Evolutionary conservation across 1,284 basidiomycete genomes (phyloP).

Genomic region (Pulveroboletus sp.): DNA sequence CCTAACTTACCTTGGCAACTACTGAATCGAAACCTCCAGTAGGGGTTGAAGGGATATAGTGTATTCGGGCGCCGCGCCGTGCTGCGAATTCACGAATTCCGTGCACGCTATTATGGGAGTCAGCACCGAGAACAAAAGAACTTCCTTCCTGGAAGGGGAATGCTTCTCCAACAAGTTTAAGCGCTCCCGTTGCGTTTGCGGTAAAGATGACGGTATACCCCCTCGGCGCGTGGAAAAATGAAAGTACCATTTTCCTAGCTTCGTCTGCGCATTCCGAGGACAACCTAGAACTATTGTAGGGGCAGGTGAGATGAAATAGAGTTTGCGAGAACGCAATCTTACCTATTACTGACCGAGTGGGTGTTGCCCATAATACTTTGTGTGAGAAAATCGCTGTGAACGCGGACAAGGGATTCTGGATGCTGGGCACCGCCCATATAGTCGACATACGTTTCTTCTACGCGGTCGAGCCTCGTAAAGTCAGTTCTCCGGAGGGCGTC

Average conservation of each 20-base stretch:
- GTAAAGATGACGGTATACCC: slow-evolving; percentile 82
- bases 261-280: slow-evolving; percentile 66
- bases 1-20: slow-evolving; percentile 54
- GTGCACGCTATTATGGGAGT: slow-evolving; percentile 84
- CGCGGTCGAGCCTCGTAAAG: slow-evolving; percentile 60
- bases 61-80: slow-evolving; percentile 52
- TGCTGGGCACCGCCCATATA: slow-evolving; percentile 81
- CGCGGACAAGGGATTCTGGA: slow-evolving; percentile 70
- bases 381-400: slow-evolving; percentile 67
- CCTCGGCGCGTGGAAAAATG: slow-evolving; percentile 72
- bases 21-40: slow-evolving; percentile 61
- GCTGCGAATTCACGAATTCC: slow-evolving; percentile 75
- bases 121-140: slow-evolving; percentile 63
- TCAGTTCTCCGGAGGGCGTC: slow-evolving; percentile 73
- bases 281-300: slow-evolving; percentile 57
- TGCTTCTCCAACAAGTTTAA: slow-evolving; percentile 80
- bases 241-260: slow-evolving; percentile 67
- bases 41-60: slow-evolving; percentile 64
- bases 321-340: slow-evolving; percentile 20
- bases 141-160: slow-evolving; percentile 66
- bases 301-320: slow-evolving; percentile 8
- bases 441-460: slow-evolving; percentile 74
- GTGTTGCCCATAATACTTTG: slow-evolving; percentile 75
- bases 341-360: slow-evolving; percentile 79
- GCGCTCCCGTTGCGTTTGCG: slow-evolving; percentile 72